These are phyloP conservation scores for Austropuccinia psidii DNA, from an alignment of 1,284 basidiomycete species.

Conservation along the genomic window DNA sequence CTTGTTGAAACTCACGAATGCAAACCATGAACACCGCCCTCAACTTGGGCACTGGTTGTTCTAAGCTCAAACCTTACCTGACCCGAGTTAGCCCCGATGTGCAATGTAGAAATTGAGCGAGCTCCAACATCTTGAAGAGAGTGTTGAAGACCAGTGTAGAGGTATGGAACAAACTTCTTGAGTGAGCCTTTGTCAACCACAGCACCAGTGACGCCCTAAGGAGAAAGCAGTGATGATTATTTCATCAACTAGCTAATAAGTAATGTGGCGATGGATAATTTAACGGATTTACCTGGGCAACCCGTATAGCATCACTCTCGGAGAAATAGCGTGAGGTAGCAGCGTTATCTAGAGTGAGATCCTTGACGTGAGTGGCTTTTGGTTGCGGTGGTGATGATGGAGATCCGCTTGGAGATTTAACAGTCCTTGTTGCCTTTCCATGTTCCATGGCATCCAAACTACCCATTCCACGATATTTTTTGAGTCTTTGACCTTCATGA, in stretches of 20 bases:
- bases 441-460: conserved; percentile 88
- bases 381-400: background rate
- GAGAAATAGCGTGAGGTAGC: conserved; percentile 97
- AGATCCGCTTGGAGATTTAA: conserved; percentile 9
- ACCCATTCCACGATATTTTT: conserved; percentile 98
- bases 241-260: background rate
- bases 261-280: background rate
- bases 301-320: conserved; percentile 87
- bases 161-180: conserved; percentile 76
- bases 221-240: background rate
- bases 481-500: conserved; percentile 96
- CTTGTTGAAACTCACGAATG: conserved; percentile 66
- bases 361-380: conserved; percentile 43
- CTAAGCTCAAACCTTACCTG: conserved; percentile 83
- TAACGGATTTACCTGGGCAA: conserved; percentile 59
- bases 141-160: conserved; percentile 87
- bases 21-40: conserved; percentile 89
- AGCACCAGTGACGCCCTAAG: conserved; percentile 78
- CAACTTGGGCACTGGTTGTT: conserved; percentile 89
- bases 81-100: conserved; percentile 59
- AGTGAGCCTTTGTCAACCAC: conserved; percentile 96
- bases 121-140: conserved; percentile 92
- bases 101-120: conserved; percentile 59
- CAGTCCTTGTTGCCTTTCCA: conserved; percentile 57
- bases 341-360: conserved; percentile 70